Base-by-base conservation (phyloP, 1,284 basidiomycete species). In the Pterula multifida region DNA sequence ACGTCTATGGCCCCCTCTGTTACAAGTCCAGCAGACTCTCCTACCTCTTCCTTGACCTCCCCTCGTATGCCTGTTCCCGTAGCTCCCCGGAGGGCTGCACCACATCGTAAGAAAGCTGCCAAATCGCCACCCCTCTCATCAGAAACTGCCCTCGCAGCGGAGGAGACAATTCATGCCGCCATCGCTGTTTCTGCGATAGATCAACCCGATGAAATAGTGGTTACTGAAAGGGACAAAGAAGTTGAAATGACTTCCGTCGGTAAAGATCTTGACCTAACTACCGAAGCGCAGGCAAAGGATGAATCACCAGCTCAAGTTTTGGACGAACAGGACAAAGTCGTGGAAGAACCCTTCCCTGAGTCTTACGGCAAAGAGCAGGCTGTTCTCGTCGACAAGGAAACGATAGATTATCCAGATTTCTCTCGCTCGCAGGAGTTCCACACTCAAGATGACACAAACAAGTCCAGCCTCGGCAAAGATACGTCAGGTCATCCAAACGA, bases 51-150 rank as follows among this genome's bases (percentile, higher is more conserved):
- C 0, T 71, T 68, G 36, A 64, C 64, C 19, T 72, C 79, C 2
- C 53, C 59, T 3, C 68, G 76, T 0, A 88, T 88, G 83, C 85
- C 85, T n/a, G 67, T 84, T 2, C 83, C 85, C 13, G 70, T 72
- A n/a, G 79, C 63, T 9, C 85, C 85, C 36, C 75, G 79, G 45
- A 73, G 85, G 3, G 72, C 80, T 15, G 81, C 68, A 2, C 85
- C 83, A 44, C 85, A 85, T 2, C 71, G 85, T 47, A 81, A 75
- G 65, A 81, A 81, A 57, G 55, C 68, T 2, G 65, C 66, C 35
- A 82, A 79, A 55, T 64, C 68, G 2, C 64, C 68, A 32, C 65
- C 68, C 6, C 59, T 63, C 2, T 56, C 63, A n/a, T 56, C 57
- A 47, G 56, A 56, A 21, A 45, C 32, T 6, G 24, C 49, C 9